Evolutionary conservation across 1,284 basidiomycete species (phyloP), one percentile per base, ranked within the genome.

Genomic region (Hymenochaete sp.): DNA sequence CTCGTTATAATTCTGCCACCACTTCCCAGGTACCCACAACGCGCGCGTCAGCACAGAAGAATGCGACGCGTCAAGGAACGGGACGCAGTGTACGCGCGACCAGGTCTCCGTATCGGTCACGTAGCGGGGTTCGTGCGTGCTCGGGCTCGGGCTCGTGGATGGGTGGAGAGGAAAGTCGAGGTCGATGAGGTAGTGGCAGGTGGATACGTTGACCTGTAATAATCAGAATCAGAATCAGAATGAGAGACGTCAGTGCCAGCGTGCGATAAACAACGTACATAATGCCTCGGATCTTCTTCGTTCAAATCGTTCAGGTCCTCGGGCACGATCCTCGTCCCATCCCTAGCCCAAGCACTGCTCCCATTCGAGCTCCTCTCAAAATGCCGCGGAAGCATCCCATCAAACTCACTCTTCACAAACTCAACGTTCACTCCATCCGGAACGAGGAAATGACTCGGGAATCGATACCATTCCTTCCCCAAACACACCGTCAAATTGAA

Each of bases 391-490:
- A 98, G 68, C 59, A 93, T 77, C 11, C 93, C 95, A 48, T 82
- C 72, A 56, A 98, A 97, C 46, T 85, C 89, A 62, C 84, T 91
- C 69, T 89, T 83, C 59, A 98, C 69, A 66, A 92, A 98, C 51
- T 85, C 74, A 11, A 95, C 81, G 38, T 80, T 74, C 46, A 97
- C 69, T 13, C 79, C 84, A 45, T 84, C 75, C 1, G 95, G 93
- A 16, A 98, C 73, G 39, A 95, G 75, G 64, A 88, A 98, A 60
- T 87, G 84, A 1, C 87, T 78, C 0, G 93, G 91, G 71, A 93
- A 99, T 11, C 95, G 76, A 60, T 98, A 73, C 96, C 96, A 98
- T 64, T 98, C 95, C 59, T 93, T 90, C 26, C 84, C 92, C 45
- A 88, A 74, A 65, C 96, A 99, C 1, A 98, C 60, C n/a, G 71